phyloP scores from a whole-genome alignment of 768 basidiomycete genomes.

The Rhodotorula paludigena region DNA sequence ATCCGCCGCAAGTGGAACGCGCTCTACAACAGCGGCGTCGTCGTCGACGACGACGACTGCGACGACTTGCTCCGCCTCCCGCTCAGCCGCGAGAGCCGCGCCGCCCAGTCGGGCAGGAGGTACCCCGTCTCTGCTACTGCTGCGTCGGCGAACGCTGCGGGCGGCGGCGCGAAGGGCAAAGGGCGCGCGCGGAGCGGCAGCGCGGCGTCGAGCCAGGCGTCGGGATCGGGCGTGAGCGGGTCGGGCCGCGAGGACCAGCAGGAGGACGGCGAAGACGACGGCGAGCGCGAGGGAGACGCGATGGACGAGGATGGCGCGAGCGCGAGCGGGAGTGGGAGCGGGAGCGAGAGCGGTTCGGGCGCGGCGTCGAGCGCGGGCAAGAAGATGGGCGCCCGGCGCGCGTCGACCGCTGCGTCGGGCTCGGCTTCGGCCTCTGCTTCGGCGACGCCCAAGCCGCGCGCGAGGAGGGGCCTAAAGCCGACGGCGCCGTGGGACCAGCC shows the following conservation, averaged over 20 bases:
- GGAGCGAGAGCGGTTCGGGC: not conserved
- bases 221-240: not conserved
- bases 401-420: not conserved
- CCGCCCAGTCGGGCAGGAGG: not conserved
- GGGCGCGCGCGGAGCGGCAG: not conserved
- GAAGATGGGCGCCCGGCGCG: too few relatives aligned
- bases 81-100: not conserved
- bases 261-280: not conserved
- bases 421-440: not conserved
- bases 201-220: not conserved
- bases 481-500: conserved; percentile 16
- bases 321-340: not conserved
- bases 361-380: not conserved
- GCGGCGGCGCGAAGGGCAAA: not conserved
- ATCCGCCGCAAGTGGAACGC: conserved; percentile 73
- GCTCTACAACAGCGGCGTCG: conserved; percentile 62
- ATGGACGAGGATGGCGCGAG: not conserved
- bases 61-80: conserved; percentile 17
- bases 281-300: not conserved
- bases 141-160: not conserved
- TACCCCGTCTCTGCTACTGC: not conserved
- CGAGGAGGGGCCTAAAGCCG: not conserved
- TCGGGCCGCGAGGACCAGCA: not conserved
- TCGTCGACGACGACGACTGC: conserved; percentile 45
- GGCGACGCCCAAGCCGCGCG: not conserved